Evolutionary conservation across 2,329 filamentous ascomycete species (phyloP), one percentile per base, ranked within the genome.

Genomic region (Canariomyces notabilis): DNA sequence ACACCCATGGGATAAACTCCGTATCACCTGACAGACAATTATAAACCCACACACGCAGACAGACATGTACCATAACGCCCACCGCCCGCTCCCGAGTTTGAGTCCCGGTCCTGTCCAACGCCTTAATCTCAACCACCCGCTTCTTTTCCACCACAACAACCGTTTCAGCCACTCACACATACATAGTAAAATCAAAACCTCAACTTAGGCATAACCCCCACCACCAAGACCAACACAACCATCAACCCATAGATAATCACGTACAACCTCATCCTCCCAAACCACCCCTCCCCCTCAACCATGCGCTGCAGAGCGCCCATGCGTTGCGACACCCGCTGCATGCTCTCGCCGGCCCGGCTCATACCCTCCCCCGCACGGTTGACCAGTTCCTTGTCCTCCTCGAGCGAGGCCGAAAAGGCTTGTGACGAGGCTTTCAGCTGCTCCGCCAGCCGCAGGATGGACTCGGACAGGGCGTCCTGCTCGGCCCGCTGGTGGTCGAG

Each of bases 201-300:
- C 63, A 96, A 67, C 72, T 96, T 97, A 0, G 91, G 91, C 62
- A 89, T 71, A 41, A 91, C 76, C 70, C 91, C 91, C 11, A 96
- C 90, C 54, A 96, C 66, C 62, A 94, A 58, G 29, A 95, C 70
- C 15, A 89, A 77, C 20, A 80, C 68, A n/a, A 94, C 58, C 83
- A 89, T 91, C 52, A 96, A 65, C 22, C 80, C 88, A 58, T 83
- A 86, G 39, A 96, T 89, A 76, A 87, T 85, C 32, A 74, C 84
- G 71, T 93, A 95, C 50, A 96, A 72, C 67, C 91, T 74, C 72
- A 95, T 79, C 42, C 90, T 72, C 5, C 85, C 89, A 80, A 79
- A 89, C 85, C 86, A 94, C 0, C 89, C 89, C 62, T 85, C 83
- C 3, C 89, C 90, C 69, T 96, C 91, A 14, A 85, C 89, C 82